These are phyloP conservation scores for Fusarium lyarnte DNA, from an alignment of 2,329 filamentous ascomycete genomes.

Conservation along the genomic window DNA sequence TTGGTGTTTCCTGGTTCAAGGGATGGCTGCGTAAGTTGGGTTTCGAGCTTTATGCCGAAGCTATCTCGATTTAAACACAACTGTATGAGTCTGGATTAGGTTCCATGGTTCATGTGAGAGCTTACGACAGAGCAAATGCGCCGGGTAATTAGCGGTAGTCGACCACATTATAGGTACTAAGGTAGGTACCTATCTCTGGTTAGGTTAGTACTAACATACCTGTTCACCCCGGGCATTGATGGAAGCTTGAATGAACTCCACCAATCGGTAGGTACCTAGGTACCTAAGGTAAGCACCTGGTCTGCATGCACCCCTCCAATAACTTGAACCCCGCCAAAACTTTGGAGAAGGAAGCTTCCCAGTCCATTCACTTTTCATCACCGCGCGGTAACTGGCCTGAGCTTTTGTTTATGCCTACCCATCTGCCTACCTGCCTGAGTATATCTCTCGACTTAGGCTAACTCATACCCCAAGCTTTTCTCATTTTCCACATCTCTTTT, in stretches of 20 bases:
- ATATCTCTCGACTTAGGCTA: neutral
- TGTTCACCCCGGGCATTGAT: neutral
- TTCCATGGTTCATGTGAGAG: neutral
- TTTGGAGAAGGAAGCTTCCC: conserved; percentile 19
- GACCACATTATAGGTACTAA: neutral
- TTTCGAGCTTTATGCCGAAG: neutral
- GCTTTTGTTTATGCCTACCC: conserved; percentile 24
- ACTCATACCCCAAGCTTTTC: neutral
- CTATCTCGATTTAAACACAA: neutral
- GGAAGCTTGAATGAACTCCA: neutral
- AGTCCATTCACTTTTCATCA: neutral
- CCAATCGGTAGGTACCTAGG: neutral
- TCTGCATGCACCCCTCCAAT: conserved; percentile 47
- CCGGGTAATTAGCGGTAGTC: conserved; percentile 45
- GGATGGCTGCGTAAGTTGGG: neutral
- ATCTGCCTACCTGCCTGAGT: neutral
- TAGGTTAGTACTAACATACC: too few species aligned
- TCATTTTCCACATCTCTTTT: neutral
- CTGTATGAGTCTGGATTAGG: neutral
- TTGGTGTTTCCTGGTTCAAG: neutral
- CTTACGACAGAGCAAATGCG: conserved; percentile 22
- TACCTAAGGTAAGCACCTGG: neutral
- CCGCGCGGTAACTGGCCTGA: conserved; percentile 18
- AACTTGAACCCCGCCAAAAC: conserved; percentile 47
- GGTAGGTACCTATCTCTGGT: neutral